Conservation (phyloP, 768 basidiomycete species). For the Lentinula aciculospora region DNA sequence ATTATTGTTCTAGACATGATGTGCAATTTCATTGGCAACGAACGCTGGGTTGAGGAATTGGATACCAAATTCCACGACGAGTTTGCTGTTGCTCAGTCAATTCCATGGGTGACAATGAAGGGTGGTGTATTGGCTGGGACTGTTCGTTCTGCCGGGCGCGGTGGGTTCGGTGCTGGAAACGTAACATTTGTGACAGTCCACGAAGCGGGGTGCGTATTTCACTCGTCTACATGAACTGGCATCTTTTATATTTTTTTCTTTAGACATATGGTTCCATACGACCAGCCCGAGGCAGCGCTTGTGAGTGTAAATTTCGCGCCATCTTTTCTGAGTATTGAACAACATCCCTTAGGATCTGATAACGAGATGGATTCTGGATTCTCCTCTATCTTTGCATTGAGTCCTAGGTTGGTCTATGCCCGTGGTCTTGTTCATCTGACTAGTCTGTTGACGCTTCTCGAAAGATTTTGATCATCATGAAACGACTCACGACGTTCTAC, state of each 20-base stretch:
- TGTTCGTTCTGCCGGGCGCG: slow-evolving; percentile 65
- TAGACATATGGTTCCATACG: slow-evolving; percentile 87
- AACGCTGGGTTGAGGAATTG: slow-evolving; percentile 66
- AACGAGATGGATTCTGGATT: slow-evolving; percentile 51
- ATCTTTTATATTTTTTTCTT: slow-evolving; percentile 5
- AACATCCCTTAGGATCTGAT: slow-evolving; percentile 43
- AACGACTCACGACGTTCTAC: not conserved
- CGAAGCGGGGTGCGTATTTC: slow-evolving; percentile 66
- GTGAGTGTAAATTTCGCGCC: slow-evolving; percentile 32
- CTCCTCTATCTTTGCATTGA: slow-evolving; percentile 24
- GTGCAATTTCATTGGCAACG: slow-evolving; percentile 86
- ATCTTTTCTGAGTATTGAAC: not conserved
- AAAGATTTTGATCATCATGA: not conserved
- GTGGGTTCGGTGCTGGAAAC: slow-evolving; percentile 68
- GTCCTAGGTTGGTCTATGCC: not conserved
- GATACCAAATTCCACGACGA: slow-evolving; percentile 57
- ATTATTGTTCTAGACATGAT: slow-evolving; percentile 55
- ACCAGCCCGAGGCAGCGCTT: slow-evolving; percentile 84
- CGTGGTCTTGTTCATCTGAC: not conserved
- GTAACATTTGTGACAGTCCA: slow-evolving; percentile 74
- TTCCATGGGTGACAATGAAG: slow-evolving; percentile 51
- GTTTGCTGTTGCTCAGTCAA: slow-evolving; percentile 42
- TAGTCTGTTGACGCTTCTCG: not conserved
- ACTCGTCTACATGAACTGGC: not conserved
- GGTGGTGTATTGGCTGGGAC: slow-evolving; percentile 58